phyloP scores from a whole-genome alignment of 2,329 filamentous ascomycete genomes.

The Xylaria hypoxylon region DNA sequence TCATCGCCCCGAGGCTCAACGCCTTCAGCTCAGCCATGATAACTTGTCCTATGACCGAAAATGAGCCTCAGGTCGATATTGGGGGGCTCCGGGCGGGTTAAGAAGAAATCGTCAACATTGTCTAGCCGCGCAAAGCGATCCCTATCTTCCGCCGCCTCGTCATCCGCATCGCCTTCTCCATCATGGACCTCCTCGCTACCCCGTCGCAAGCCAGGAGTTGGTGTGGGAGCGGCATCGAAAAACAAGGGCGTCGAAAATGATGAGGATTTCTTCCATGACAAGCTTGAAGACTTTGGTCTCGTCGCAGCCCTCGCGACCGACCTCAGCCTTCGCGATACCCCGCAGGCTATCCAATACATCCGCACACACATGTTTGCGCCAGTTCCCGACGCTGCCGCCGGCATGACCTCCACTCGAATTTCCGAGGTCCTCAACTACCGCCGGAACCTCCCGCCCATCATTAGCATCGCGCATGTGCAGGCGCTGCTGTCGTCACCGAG shows the following conservation, averaged over 20 bases:
- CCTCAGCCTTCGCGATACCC: conserved; percentile 68
- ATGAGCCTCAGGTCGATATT: conserved; percentile 51
- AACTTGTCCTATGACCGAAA: conserved; percentile 43
- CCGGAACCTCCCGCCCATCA: conserved; percentile 69
- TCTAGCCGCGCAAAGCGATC: conserved; percentile 42
- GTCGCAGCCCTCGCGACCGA: conserved; percentile 66
- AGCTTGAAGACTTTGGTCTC: conserved; percentile 71
- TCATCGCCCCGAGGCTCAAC: conserved; percentile 6
- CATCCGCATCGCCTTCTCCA: conserved; percentile 38
- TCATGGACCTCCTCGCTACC: conserved; percentile 46
- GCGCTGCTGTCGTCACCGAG: conserved; percentile 72
- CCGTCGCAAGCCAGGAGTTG: conserved; percentile 44
- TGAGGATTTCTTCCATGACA: conserved; percentile 55
- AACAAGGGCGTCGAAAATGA: conserved; percentile 46
- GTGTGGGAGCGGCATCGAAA: conserved; percentile 24
- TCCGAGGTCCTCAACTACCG: conserved; percentile 73
- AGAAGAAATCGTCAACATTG: conserved; percentile 44
- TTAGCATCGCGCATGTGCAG: conserved; percentile 74
- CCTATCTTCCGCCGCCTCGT: conserved; percentile 34
- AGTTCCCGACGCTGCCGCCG: conserved; percentile 67
- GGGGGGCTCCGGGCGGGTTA: conserved; percentile 51
- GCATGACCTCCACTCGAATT: conserved; percentile 73
- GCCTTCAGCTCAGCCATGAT: conserved; percentile 25
- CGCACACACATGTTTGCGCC: conserved; percentile 71
- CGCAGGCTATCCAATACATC: conserved; percentile 74